These are phyloP conservation scores for Ophiostoma himal-ulmi DNA, from an alignment of 2,329 filamentous ascomycete genomes.

Conservation along the genomic window DNA sequence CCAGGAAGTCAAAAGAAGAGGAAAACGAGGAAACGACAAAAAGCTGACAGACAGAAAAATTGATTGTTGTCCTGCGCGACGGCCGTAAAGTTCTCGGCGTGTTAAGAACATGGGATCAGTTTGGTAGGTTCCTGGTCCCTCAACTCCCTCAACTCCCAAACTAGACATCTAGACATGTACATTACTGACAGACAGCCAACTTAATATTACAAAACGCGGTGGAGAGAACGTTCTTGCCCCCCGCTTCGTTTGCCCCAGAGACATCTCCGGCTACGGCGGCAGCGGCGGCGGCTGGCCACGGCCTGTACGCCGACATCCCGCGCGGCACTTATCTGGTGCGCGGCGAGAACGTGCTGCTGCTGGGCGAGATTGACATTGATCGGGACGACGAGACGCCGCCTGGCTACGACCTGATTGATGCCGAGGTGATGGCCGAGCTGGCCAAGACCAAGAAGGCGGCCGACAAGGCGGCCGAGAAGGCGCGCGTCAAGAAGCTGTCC, in stretches of 20 bases:
- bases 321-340: constrained; percentile 87
- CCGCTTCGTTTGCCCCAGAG: constrained; percentile 37
- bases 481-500: constrained; percentile 62
- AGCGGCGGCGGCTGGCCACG: constrained; percentile 35
- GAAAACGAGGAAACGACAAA: no score
- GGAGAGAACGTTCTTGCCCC: constrained; percentile 72
- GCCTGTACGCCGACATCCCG: constrained; percentile 74
- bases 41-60: constrained; percentile 63
- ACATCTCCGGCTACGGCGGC: constrained; percentile 31
- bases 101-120: constrained; percentile 94
- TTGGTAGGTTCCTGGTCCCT: constrained; percentile 51
- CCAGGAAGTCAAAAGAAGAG: neutral
- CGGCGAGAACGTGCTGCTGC: constrained; percentile 91
- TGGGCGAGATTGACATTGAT: constrained; percentile 95
- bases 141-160: no score
- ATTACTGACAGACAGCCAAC: constrained; percentile 58
- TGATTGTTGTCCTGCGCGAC: constrained; percentile 84
- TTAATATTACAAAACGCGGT: constrained; percentile 88
- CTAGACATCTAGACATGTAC: neutral
- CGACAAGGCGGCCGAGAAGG: constrained; percentile 69
- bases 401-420: constrained; percentile 51
- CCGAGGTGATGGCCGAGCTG: constrained; percentile 56
- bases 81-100: constrained; percentile 92
- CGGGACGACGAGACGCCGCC: constrained; percentile 81
- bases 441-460: constrained; percentile 64